phyloP scores from a whole-genome alignment of 2,329 filamentous ascomycete genomes.

The Botrytis galanthina region DNA sequence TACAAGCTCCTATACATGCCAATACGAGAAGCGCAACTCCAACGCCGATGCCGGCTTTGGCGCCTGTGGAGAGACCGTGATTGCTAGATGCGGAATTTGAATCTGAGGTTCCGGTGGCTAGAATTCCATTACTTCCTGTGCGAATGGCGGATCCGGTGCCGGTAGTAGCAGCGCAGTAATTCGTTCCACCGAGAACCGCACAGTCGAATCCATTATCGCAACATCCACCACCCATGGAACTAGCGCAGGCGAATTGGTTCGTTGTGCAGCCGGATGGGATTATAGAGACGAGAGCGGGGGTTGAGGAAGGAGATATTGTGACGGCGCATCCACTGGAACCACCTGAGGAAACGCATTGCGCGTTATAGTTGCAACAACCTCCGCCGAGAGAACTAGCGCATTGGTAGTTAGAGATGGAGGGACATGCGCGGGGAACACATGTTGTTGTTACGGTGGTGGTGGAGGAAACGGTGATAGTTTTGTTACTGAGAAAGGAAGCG shows the following conservation, averaged over 20 bases:
- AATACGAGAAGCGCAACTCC: conserved; percentile 49
- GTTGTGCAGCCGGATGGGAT: conserved; percentile 47
- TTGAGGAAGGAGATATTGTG: conserved; percentile 25
- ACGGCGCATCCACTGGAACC: conserved; percentile 37
- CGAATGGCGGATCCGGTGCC: conserved; percentile 32
- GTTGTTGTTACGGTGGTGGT: conserved; percentile 25
- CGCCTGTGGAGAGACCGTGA: conserved; percentile 46
- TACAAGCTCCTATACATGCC: conserved; percentile 44
- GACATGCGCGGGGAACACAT: conserved; percentile 41
- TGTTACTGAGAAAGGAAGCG: conserved; percentile 36
- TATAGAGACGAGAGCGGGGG: conserved; percentile 31
- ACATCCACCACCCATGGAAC: conserved; percentile 48
- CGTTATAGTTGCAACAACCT: conserved; percentile 49
- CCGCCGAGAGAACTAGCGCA: conserved; percentile 40
- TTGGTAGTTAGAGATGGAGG: conserved; percentile 33
- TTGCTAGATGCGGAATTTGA: background rate
- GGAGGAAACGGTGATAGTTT: conserved; percentile 31
- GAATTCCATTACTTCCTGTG: conserved; percentile 27
- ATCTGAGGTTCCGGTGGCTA: background rate
- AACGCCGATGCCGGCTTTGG: conserved; percentile 56
- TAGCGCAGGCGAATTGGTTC: conserved; percentile 45
- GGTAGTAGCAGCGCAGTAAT: conserved; percentile 43
- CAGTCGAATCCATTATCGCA: conserved; percentile 48
- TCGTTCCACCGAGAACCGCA: conserved; percentile 40
- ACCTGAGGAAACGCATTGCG: conserved; percentile 42